These are phyloP conservation scores for Salix caprea DNA, from an alignment of 345 rosid species.

Conservation along the genomic window DNA sequence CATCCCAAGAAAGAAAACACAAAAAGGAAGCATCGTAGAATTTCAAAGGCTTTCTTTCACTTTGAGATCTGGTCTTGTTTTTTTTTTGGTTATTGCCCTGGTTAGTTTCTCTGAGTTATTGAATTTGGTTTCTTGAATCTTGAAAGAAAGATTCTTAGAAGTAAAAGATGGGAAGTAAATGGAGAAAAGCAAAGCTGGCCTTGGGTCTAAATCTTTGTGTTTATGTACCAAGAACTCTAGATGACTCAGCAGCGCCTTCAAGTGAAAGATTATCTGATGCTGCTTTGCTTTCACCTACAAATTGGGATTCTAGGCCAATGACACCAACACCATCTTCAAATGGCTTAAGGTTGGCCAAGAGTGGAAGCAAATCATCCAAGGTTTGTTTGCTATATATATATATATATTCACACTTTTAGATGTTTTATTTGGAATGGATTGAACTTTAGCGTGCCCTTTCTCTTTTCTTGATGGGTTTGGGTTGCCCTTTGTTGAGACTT, in stretches of 20 bases:
- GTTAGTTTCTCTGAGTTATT: conserved; percentile 4
- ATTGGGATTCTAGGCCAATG: conserved; percentile 61
- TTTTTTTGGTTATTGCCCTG: conserved; percentile 13
- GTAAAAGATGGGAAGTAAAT: conserved; percentile 22
- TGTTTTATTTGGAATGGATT: neutral
- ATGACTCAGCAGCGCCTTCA: conserved; percentile 25
- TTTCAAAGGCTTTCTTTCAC: conserved; percentile 13
- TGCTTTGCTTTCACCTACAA: conserved; percentile 71
- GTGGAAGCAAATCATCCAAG: conserved; percentile 80
- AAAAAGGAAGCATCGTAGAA: neutral
- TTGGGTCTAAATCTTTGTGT: conserved; percentile 27
- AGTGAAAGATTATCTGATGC: conserved; percentile 71
- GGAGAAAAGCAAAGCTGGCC: conserved; percentile 34
- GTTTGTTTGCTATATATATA: conserved; percentile 32
- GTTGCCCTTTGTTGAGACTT: neutral
- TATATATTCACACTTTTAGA: conserved; percentile 5
- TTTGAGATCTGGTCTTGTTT: conserved; percentile 26
- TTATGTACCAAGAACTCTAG: conserved; percentile 25
- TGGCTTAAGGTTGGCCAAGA: conserved; percentile 61
- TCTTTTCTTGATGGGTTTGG: neutral
- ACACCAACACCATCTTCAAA: conserved; percentile 78
- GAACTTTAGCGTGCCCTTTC: neutral
- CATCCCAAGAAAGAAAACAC: conserved; percentile 29
- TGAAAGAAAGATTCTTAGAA: neutral
- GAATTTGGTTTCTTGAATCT: conserved; percentile 15